Evolutionary conservation across 1,284 basidiomycete species (phyloP).

Genomic region (Ganoderma lucidum): DNA sequence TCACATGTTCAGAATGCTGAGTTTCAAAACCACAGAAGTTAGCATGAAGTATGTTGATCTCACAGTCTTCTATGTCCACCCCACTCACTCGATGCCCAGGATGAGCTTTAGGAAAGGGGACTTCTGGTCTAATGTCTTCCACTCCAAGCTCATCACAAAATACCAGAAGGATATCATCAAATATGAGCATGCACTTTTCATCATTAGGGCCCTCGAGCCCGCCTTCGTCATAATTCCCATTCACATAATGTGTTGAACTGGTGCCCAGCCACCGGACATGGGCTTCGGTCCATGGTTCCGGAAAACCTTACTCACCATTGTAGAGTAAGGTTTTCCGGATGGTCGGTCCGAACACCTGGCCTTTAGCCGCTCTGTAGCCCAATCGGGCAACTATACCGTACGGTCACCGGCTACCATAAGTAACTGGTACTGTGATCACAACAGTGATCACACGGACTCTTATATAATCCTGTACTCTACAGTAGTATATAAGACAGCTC

Average conservation of each 20-base stretch:
- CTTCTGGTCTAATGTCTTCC: conserved; percentile 76
- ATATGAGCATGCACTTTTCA: conserved; percentile 62
- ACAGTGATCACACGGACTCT: no score
- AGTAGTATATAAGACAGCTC: no score
- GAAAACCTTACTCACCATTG: no score
- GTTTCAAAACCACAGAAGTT: conserved; percentile 59
- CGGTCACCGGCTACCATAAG: no score
- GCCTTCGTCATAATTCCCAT: conserved; percentile 68
- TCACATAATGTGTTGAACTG: conserved; percentile 47
- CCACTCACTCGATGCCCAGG: conserved; percentile 23
- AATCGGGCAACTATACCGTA: no score
- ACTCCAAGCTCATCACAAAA: conserved; percentile 59
- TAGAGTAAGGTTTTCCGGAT: no score
- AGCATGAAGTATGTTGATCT: conserved; percentile 53
- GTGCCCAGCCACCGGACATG: no score
- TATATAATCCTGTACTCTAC: no score
- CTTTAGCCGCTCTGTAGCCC: no score
- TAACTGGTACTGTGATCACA: no score
- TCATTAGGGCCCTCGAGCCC: conserved; percentile 60
- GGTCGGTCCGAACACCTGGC: no score
- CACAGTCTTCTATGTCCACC: neutral
- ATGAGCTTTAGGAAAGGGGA: conserved; percentile 70
- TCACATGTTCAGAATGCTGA: conserved; percentile 62
- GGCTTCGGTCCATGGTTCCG: no score
- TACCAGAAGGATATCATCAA: conserved; percentile 63